Evolutionary conservation across 768 basidiomycete species (phyloP).

Genomic region (Lactifluus volemus): DNA sequence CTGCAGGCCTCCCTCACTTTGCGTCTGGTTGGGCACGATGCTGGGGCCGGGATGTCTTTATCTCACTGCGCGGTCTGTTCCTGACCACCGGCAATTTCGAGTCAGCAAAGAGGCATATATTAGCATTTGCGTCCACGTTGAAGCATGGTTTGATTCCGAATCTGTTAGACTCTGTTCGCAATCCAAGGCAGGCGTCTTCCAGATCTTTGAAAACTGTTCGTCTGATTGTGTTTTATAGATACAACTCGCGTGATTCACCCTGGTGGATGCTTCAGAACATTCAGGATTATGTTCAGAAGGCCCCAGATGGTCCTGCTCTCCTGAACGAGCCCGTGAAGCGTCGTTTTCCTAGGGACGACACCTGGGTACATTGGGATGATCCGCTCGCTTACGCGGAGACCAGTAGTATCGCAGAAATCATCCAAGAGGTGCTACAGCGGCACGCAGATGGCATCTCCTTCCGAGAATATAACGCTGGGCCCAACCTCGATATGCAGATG

Average conservation of each 20-base stretch:
- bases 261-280: slow-evolving; percentile 99
- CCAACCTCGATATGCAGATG: slow-evolving; percentile 98
- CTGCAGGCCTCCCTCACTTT: slow-evolving; percentile 95
- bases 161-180: slow-evolving; percentile 80
- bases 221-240: slow-evolving; percentile 34
- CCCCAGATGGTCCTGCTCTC: slow-evolving; percentile 76
- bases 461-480: slow-evolving; percentile 93
- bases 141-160: slow-evolving; percentile 98
- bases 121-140: slow-evolving; percentile 86
- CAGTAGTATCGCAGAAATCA: slow-evolving; percentile 83
- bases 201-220: background rate
- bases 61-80: slow-evolving; percentile 88
- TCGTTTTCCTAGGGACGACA: slow-evolving; percentile 92
- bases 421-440: slow-evolving; percentile 93
- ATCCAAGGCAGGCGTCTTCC: slow-evolving; percentile 51
- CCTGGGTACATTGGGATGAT: slow-evolving; percentile 91
- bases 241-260: slow-evolving; percentile 95
- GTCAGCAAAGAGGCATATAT: slow-evolving; percentile 81
- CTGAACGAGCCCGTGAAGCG: slow-evolving; percentile 77
- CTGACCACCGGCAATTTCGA: slow-evolving; percentile 85
- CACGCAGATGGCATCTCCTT: slow-evolving; percentile 91
- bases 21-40: slow-evolving; percentile 88
- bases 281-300: slow-evolving; percentile 81
- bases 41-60: slow-evolving; percentile 95
- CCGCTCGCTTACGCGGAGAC: slow-evolving; percentile 71